Evolutionary conservation across 116 monocot genomes (phyloP).

Genomic region (Phalaenopsis hybrid): DNA sequence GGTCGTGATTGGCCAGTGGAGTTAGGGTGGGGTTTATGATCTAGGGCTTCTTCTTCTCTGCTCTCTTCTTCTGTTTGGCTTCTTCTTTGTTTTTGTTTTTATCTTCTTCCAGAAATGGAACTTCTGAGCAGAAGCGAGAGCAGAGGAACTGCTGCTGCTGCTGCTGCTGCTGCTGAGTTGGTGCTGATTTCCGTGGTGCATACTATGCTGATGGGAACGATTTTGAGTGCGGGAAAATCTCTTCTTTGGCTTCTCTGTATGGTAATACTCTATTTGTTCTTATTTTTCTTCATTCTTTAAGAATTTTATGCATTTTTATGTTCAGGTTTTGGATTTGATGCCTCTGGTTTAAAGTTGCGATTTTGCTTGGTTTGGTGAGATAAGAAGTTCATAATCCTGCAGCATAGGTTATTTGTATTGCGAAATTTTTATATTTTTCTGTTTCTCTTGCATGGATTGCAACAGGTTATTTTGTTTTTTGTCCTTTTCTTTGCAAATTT

Average conservation of each 20-base stretch:
- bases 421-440: neutral
- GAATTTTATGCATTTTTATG: conserved; percentile 2
- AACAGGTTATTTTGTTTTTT: neutral
- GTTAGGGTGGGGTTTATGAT: neutral
- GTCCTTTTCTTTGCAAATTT: neutral
- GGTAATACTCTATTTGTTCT: conserved; percentile 11
- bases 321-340: neutral
- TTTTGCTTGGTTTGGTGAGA: conserved; percentile 2
- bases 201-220: neutral
- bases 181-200: conserved; percentile 7
- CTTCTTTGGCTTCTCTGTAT: conserved; percentile 14
- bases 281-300: neutral
- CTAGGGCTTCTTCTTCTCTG: conserved; percentile 3
- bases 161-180: conserved; percentile 3
- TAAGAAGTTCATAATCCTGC: neutral
- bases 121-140: conserved; percentile 17
- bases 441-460: neutral
- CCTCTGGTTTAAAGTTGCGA: conserved; percentile 3
- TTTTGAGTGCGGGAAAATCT: conserved; percentile 20
- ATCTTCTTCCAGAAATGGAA: conserved; percentile 20
- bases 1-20: neutral
- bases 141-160: neutral
- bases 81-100: neutral
- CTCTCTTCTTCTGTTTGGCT: neutral
- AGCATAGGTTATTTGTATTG: neutral